phyloP scores from a whole-genome alignment of 805 yeast species.

The Myxozyma kluyveri region DNA sequence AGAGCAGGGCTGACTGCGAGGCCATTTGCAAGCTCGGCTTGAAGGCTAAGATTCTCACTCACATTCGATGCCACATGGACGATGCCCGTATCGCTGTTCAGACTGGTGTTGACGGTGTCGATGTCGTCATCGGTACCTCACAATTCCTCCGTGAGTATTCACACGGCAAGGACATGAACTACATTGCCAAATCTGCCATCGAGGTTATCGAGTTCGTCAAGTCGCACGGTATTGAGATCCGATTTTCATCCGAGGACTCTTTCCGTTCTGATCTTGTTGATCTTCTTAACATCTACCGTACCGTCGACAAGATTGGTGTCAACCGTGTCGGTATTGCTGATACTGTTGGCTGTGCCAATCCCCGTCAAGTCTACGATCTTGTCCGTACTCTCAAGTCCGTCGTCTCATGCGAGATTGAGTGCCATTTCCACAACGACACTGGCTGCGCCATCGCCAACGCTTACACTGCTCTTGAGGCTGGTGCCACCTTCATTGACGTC shows the following conservation, averaged over 20 bases:
- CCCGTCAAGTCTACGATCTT: constrained; percentile 96
- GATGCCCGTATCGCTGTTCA: constrained; percentile 96
- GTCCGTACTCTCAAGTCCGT: constrained; percentile 90
- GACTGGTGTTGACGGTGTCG: constrained; percentile 99
- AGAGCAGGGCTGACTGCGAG: constrained; percentile 88
- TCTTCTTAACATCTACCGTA: constrained; percentile 88
- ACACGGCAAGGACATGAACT: constrained; percentile 98
- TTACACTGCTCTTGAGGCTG: constrained; percentile 96
- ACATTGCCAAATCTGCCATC: constrained; percentile 91
- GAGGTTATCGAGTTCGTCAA: constrained; percentile 97
- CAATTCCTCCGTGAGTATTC: constrained; percentile 91
- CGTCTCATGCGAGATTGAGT: constrained; percentile 94
- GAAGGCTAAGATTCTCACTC: constrained; percentile 92
- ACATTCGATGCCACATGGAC: constrained; percentile 98
- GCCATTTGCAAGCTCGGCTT: constrained; percentile 97
- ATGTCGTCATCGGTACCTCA: constrained; percentile 96
- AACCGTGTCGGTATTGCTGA: constrained; percentile 99
- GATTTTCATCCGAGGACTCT: constrained; percentile 96
- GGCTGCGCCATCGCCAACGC: constrained; percentile 99
- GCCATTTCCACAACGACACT: constrained; percentile 98
- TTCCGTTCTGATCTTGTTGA: constrained; percentile 96
- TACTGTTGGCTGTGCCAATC: constrained; percentile 98
- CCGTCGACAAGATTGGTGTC: constrained; percentile 96
- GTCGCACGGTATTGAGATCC: constrained; percentile 92
- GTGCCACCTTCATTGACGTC: constrained; percentile 91